Conservation (phyloP, 352 stramenopile genomes). For the Stephanocyclus meneghinianus region DNA sequence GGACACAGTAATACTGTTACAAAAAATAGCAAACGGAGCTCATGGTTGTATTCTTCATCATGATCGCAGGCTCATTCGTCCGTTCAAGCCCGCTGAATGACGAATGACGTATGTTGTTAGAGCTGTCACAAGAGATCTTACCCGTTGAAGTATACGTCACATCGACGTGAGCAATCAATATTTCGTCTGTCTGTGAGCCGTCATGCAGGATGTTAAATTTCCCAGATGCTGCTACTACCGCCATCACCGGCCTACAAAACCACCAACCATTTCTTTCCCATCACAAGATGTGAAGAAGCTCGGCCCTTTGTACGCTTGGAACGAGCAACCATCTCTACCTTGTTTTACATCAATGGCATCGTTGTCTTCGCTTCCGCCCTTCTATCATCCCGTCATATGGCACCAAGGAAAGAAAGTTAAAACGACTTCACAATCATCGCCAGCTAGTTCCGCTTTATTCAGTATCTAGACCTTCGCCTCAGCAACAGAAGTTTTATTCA, state of each 20-base stretch:
- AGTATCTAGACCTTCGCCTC: too few relatives aligned
- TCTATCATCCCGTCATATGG: too few relatives aligned
- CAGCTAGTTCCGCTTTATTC: too few relatives aligned
- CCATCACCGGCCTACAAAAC: background rate
- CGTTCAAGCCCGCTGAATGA: background rate
- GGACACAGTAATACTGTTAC: background rate
- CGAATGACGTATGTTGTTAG: background rate
- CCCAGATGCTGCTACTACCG: background rate
- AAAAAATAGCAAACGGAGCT: background rate
- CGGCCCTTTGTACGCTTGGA: too few relatives aligned
- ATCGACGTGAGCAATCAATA: background rate
- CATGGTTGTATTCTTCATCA: background rate
- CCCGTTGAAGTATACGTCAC: slow-evolving; percentile 18
- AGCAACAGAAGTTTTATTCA: background rate
- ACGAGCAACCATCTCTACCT: too few relatives aligned
- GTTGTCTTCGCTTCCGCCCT: too few relatives aligned
- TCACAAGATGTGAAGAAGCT: too few relatives aligned
- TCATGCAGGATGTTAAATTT: background rate
- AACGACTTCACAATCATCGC: too few relatives aligned
- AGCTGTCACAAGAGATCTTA: slow-evolving; percentile 1
- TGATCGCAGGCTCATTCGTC: background rate
- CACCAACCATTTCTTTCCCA: background rate
- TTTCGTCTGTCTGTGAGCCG: background rate
- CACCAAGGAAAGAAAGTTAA: too few relatives aligned
- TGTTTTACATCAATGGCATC: too few relatives aligned